Conservation (phyloP, 2,329 filamentous ascomycete species). For the Didymella lethalis region DNA sequence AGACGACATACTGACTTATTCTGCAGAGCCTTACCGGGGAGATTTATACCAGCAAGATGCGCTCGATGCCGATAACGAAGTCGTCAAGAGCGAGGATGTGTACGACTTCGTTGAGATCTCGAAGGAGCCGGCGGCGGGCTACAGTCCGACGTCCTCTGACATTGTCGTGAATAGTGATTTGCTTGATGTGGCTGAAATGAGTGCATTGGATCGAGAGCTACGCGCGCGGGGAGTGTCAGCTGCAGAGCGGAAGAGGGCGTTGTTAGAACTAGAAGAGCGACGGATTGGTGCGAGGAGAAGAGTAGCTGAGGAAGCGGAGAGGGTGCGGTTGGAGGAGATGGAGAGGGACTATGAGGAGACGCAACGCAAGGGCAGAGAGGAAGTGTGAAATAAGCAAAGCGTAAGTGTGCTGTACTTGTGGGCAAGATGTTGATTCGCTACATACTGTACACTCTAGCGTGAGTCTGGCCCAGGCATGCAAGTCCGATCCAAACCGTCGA, state of each 20-base stretch:
- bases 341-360: neutral
- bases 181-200: neutral
- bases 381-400: neutral
- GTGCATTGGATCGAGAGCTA: neutral
- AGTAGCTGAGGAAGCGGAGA: neutral
- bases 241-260: constrained; percentile 1
- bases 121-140: neutral
- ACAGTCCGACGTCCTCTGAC: constrained; percentile 12
- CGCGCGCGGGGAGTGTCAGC: neutral
- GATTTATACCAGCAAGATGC: neutral
- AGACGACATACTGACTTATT: neutral
- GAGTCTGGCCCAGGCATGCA: neutral
- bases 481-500: neutral
- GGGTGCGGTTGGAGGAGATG: neutral
- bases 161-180: constrained; percentile 1
- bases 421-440: constrained; percentile 6
- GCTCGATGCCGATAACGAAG: neutral
- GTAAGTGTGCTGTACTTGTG: neutral
- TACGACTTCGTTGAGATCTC: neutral
- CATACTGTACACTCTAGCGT: constrained; percentile 10
- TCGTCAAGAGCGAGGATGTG: neutral
- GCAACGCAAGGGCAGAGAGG: neutral
- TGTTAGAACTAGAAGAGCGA: neutral
- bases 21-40: neutral
- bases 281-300: neutral